phyloP scores from a whole-genome alignment of 208 protist genomes.

The Plasmodiophora brassicae region DNA sequence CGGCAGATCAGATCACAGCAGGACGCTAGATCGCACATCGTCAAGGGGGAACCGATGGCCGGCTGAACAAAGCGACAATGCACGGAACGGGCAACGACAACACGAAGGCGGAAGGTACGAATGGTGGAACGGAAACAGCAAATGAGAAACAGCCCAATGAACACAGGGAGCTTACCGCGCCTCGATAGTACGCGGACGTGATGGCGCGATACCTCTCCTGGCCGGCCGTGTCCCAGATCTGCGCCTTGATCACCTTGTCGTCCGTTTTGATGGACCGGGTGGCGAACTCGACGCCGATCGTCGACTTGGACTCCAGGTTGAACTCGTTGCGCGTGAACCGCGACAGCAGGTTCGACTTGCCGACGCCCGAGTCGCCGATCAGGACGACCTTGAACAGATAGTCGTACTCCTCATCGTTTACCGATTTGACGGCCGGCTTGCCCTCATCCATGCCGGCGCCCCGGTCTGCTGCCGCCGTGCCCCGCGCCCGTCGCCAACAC shows the following conservation, averaged over 20 bases:
- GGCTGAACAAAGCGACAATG: too few relatives aligned
- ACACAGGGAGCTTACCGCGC: constrained; percentile 78
- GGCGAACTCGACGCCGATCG: constrained; percentile 69
- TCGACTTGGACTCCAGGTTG: constrained; percentile 68
- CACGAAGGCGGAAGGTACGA: background rate
- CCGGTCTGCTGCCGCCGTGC: too few relatives aligned
- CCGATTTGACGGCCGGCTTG: background rate
- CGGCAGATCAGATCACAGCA: too few relatives aligned
- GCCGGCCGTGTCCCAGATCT: constrained; percentile 96
- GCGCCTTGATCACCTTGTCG: constrained; percentile 91
- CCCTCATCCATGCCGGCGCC: background rate
- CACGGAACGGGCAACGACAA: background rate
- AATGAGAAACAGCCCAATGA: background rate
- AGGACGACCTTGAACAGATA: constrained; percentile 75
- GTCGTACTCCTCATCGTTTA: constrained; percentile 59
- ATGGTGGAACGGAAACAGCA: background rate
- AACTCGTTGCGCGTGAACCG: constrained; percentile 78
- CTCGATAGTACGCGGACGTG: constrained; percentile 90
- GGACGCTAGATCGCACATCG: too few relatives aligned
- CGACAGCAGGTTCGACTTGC: constrained; percentile 73
- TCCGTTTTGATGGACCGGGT: constrained; percentile 72
- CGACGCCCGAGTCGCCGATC: constrained; percentile 74
- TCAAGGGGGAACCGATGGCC: too few relatives aligned
- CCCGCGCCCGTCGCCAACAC: too few relatives aligned
- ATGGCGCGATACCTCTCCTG: constrained; percentile 98